Base-by-base conservation (phyloP, 345 rosid genomes). In the Salix udensis region DNA sequence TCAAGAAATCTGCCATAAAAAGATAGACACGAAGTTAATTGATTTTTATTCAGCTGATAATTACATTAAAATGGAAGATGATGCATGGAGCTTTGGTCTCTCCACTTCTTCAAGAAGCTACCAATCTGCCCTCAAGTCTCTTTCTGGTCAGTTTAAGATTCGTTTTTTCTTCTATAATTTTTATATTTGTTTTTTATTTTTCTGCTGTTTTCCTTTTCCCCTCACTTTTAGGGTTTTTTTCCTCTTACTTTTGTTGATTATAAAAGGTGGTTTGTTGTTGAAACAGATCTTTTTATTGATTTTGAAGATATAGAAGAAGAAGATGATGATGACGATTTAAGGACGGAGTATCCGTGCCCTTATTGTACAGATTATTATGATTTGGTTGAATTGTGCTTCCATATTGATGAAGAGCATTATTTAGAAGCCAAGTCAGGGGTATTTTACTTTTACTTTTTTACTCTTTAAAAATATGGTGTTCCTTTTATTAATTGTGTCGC, bases 341-440 rank as follows among this genome's bases (percentile, higher is more conserved):
- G 52, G 80, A 77, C 74, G 31, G 84, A 81, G 73, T 81, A 76
- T 65, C 80, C 80, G 4, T 81, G 84, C 53, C 84, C 84, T 7
- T 76, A 67, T 50, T 81, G 84, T 58, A 9, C 39, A 2, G 78
- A 68, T 34, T 80, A 81, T 68, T 77, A 68, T 62, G 84, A 81
- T 81, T 81, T 81, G 60, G 75, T 81, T 62, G 84, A 81, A 7
- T 50, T 81, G 74, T 81, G 84, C 65, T 18, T n/a, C 66, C 84
- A 81, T 68, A 73, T 81, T 30, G 80, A 76, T 0, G 80, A 76
- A 10, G 80, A 81, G 16, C 84, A 81, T 76, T 66, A 52, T 46
- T 62, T 40, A 4, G 84, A 81, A 72, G 60, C 72, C 11, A 66
- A 73, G 23, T 24, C 75, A 2, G 80, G 74, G 84, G 84, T 81